Evolutionary conservation across 768 basidiomycete species (phyloP), one percentile per base, ranked within the genome.

Genomic region (Stropharia rugosoannulata): DNA sequence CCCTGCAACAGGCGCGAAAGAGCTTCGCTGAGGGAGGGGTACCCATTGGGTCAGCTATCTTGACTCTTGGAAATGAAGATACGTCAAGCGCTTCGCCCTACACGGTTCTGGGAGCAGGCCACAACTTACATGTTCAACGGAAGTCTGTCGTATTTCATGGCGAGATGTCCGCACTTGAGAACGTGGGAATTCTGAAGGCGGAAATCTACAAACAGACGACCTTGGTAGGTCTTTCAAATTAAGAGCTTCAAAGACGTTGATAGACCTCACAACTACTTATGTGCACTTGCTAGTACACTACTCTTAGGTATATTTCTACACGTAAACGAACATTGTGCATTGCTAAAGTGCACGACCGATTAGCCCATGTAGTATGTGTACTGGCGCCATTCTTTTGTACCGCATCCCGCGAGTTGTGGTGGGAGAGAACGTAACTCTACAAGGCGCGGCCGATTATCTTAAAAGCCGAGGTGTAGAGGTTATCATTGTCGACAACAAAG

Each of bases 301-400:
- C 72, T 1, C 56, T 74, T 51, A 74, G 72, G 72, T 70, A 49
- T 58, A 45, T 25, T 41, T 10, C 57, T 22, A 1, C 25, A 2
- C 6, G 36, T 0, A 29, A 10, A 12, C 8, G 37, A n/a, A 19
- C 7, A 12, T 12, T 50, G 12, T 1, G 6, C 15, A 38, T 29
- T 19, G 15, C 40, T 36, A n/a, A 29, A 11, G 32, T 1, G 4
- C 10, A 57, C 22, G 22, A 9, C 59, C n/a, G n/a, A n/a, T 62
- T 22, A 82, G 81, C 42, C 87, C 86, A 2, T 87, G 86, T 62
- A 76, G 71, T 50, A 86, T 87, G 86, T 87, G 86, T 62, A 76
- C 80, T 1, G 86, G 85, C 7, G 80, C 85, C 1, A 80, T 84
- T 22, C 56, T 83, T n/a, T 71, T 86, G 9, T 86, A 84, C 68